These are phyloP conservation scores for Pythium sukuiense DNA, from an alignment of 352 stramenopile genomes.

Conservation along the genomic window DNA sequence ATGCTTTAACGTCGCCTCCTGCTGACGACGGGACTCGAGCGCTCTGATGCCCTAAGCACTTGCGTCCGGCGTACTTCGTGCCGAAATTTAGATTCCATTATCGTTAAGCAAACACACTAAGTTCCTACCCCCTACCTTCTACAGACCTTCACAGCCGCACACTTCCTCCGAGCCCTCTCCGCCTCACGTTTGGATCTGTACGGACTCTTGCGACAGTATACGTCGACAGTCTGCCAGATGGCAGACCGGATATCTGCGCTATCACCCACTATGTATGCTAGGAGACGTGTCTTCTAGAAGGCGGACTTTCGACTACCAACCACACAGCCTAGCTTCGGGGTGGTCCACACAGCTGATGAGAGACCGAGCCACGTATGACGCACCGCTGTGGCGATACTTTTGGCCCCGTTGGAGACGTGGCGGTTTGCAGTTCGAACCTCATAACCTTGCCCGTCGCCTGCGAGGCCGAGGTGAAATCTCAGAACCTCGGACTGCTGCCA, in stretches of 20 bases:
- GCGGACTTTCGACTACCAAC: too few relatives aligned
- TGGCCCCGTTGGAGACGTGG: not conserved
- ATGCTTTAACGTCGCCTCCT: not conserved
- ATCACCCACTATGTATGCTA: too few relatives aligned
- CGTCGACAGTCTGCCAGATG: too few relatives aligned
- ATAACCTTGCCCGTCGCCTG: not conserved
- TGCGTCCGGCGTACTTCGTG: constrained; percentile 2
- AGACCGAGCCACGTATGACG: too few relatives aligned
- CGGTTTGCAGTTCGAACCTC: not conserved
- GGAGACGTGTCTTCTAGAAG: too few relatives aligned
- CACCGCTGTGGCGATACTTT: not conserved
- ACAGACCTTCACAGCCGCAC: not conserved
- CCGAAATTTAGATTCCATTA: constrained; percentile 3
- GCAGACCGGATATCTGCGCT: too few relatives aligned
- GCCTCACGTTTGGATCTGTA: too few relatives aligned
- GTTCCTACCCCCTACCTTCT: not conserved
- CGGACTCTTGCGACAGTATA: too few relatives aligned
- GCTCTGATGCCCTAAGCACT: not conserved
- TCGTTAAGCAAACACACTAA: not conserved
- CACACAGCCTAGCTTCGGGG: too few relatives aligned
- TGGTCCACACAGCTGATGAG: not conserved
- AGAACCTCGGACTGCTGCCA: not conserved
- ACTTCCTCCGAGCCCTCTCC: not conserved
- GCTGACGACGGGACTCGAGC: constrained; percentile 1
- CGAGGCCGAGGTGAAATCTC: not conserved